Evolutionary conservation across 1,284 basidiomycete species (phyloP), one percentile per base, ranked within the genome.

Genomic region (Boletus calvinii): DNA sequence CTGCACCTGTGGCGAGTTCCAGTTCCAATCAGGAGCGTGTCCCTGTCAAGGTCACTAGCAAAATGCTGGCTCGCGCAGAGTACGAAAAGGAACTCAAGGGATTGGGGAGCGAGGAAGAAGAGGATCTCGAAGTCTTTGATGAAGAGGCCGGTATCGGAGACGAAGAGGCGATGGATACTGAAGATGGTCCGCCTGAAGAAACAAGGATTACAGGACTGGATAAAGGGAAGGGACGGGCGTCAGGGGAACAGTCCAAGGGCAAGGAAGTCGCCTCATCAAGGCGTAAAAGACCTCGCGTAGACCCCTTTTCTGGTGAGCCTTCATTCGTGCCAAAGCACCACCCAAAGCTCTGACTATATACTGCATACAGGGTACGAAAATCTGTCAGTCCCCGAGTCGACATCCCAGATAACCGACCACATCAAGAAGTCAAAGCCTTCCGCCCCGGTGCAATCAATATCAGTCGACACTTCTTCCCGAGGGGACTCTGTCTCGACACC

Each of bases 51-150:
- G 66, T 84, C 11, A 89, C 85, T 2, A 75, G 71, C 59, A 89
- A 87, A 67, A 89, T 90, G 85, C 60, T 74, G 15, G 83, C 80
- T 47, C 78, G 86, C 3, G 78, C 78, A 41, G 73, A 81, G 58
- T 86, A 88, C 59, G 77, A 85, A 61, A 74, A 74, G 53, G 71
- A 79, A 50, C 59, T 87, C 32, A 73, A 74, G 35, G 78, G 78
- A 49, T 57, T 68, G 18, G 72, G 63, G 1, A 71, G 74, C 50
- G 78, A 76, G 44, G 76, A 75, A 38, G 76, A 72, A 42, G 77
- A 75, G 2, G 75, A 66, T 10, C 59, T 78, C 20, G 65, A 73
- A 50, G 62, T 79, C 12, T 72, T 77, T 42, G 68, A 68, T 50
- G 68, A 72, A 18, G 67, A 69, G 5, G 72, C 72, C n/a, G 75